Evolutionary conservation across 257 asterid species (phyloP).

Genomic region (Salvia rosmarinus): DNA sequence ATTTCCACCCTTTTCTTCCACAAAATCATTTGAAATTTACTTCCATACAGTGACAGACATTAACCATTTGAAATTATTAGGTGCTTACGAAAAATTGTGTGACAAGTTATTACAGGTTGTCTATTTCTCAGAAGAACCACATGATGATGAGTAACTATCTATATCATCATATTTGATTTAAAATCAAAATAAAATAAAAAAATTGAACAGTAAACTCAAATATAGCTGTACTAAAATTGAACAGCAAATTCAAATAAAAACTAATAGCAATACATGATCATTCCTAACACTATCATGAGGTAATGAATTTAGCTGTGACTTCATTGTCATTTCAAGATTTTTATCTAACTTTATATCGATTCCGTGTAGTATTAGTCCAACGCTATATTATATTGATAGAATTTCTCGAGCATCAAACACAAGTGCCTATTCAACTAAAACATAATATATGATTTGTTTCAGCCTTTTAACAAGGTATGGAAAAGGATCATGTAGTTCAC

Average conservation of each 20-base stretch:
- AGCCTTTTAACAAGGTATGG: no score
- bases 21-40: slow-evolving; percentile 26
- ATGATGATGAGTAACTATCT: no score
- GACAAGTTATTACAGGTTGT: neutral
- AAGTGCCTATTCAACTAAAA: no score
- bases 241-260: neutral
- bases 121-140: neutral
- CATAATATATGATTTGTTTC: no score
- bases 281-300: neutral
- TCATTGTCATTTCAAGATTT: no score
- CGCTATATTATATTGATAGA: neutral
- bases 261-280: neutral
- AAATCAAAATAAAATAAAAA: no score
- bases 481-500: no score
- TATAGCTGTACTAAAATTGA: neutral
- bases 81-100: neutral
- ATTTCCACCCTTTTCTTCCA: slow-evolving; percentile 11
- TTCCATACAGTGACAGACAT: slow-evolving; percentile 7
- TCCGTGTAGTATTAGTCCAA: neutral
- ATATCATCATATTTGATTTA: no score
- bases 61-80: neutral
- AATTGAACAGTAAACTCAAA: neutral
- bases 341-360: no score
- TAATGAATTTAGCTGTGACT: neutral
- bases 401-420: no score